Evolutionary conservation across 1,284 basidiomycete species (phyloP).

Genomic region (Ceratobasidium sp.): DNA sequence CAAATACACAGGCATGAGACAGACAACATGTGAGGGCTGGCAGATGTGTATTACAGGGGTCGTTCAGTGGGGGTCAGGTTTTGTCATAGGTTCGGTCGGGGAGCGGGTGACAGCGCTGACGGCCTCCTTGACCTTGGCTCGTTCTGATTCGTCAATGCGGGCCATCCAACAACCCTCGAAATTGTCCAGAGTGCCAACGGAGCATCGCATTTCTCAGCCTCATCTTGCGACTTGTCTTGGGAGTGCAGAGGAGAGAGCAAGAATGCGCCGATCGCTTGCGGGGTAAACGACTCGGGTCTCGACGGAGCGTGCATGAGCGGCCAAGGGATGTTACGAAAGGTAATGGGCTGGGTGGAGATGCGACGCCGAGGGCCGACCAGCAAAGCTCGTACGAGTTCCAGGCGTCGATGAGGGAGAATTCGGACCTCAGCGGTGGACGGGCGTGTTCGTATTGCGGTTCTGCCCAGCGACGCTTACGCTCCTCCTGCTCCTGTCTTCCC

Average conservation of each 20-base stretch:
- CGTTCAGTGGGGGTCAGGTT: constrained; percentile 43
- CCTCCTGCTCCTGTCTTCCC: constrained; percentile 36
- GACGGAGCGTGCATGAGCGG: constrained; percentile 60
- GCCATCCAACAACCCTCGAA: constrained; percentile 64
- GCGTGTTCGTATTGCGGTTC: constrained; percentile 12
- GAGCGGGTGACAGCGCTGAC: constrained; percentile 77
- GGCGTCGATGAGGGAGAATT: constrained; percentile 38
- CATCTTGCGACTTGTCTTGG: constrained; percentile 62
- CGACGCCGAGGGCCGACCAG: constrained; percentile 46
- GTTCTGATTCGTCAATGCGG: constrained; percentile 69
- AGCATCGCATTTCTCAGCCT: constrained; percentile 71
- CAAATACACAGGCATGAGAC: constrained; percentile 40
- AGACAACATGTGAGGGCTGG: background rate
- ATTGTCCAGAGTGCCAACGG: constrained; percentile 81
- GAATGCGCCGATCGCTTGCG: constrained; percentile 65
- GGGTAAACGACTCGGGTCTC: constrained; percentile 60
- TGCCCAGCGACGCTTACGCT: constrained; percentile 40
- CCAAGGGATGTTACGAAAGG: constrained; percentile 72
- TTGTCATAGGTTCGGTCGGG: constrained; percentile 72
- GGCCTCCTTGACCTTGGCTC: constrained; percentile 69
- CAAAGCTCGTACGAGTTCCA: constrained; percentile 50
- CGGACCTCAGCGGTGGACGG: constrained; percentile 27
- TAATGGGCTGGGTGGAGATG: constrained; percentile 44
- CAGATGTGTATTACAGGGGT: constrained; percentile 27
- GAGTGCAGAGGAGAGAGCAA: constrained; percentile 65